Evolutionary conservation across 2,329 filamentous ascomycete species (phyloP).

Genomic region (Colletotrichum tropicicola): DNA sequence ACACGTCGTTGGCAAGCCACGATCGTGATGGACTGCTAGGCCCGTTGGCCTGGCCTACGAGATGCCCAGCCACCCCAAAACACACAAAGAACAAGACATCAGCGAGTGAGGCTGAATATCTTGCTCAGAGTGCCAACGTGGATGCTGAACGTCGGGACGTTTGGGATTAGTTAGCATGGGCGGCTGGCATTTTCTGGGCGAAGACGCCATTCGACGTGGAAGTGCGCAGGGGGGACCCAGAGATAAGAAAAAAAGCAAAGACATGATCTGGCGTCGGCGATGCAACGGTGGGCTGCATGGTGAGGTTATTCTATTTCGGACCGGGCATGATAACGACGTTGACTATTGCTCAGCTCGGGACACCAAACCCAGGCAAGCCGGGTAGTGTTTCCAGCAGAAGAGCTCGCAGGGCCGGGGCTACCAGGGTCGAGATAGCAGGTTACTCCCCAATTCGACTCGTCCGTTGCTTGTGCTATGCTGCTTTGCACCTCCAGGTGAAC

Average conservation of each 20-base stretch:
- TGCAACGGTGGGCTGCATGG: constrained; percentile 15
- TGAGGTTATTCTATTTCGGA: background rate
- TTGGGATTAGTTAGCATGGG: background rate
- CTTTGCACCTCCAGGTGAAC: constrained; percentile 9
- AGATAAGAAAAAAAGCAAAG: constrained; percentile 21
- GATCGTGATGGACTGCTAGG: background rate
- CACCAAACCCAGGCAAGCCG: background rate
- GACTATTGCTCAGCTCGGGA: background rate
- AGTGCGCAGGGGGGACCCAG: background rate
- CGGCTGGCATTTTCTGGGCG: background rate
- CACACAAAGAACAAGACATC: background rate
- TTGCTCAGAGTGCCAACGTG: background rate
- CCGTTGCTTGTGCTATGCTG: background rate
- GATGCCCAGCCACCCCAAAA: background rate
- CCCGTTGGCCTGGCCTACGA: background rate
- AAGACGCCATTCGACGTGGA: background rate
- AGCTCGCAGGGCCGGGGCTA: background rate
- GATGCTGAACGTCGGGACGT: background rate
- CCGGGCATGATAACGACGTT: background rate
- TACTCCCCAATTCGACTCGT: background rate
- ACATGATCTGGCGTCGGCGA: background rate
- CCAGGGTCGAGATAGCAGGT: constrained; percentile 13
- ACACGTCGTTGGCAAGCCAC: background rate
- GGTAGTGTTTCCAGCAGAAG: background rate
- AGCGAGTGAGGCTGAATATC: background rate